Evolutionary conservation across 345 rosid species (phyloP).

Genomic region (Anacardium occidentale): DNA sequence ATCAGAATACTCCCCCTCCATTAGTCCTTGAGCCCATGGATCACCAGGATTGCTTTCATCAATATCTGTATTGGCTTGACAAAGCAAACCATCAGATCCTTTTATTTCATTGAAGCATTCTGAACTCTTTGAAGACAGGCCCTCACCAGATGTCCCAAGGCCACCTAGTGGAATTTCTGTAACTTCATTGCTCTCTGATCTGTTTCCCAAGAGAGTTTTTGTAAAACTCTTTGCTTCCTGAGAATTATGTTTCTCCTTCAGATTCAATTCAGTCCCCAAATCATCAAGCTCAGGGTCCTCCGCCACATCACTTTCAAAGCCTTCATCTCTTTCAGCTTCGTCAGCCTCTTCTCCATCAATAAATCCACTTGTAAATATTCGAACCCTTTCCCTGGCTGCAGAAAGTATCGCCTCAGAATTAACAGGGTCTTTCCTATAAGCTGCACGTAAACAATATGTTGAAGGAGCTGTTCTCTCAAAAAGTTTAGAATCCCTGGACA

Average conservation of each 20-base stretch:
- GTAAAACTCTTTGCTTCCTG: constrained; percentile 22
- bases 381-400: constrained; percentile 74
- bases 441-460: constrained; percentile 78
- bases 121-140: constrained; percentile 33
- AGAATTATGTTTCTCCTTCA: constrained; percentile 37
- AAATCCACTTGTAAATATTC: constrained; percentile 56
- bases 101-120: constrained; percentile 31
- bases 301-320: constrained; percentile 74
- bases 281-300: constrained; percentile 79
- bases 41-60: constrained; percentile 70
- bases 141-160: constrained; percentile 25
- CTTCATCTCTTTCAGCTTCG: constrained; percentile 83
- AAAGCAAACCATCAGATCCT: constrained; percentile 24
- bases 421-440: constrained; percentile 74
- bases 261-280: constrained; percentile 45
- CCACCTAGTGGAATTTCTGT: constrained; percentile 35
- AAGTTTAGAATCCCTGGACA: constrained; percentile 88
- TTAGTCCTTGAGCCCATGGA: constrained; percentile 82
- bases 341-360: constrained; percentile 75
- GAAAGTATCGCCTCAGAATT: constrained; percentile 72
- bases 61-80: constrained; percentile 46
- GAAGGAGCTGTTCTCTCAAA: constrained; percentile 96
- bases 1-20: constrained; percentile 76
- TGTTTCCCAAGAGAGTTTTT: constrained; percentile 36
- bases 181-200: constrained; percentile 26